phyloP scores from a whole-genome alignment of 208 protist genomes.

The Herpetomonas samuelpessoai region DNA sequence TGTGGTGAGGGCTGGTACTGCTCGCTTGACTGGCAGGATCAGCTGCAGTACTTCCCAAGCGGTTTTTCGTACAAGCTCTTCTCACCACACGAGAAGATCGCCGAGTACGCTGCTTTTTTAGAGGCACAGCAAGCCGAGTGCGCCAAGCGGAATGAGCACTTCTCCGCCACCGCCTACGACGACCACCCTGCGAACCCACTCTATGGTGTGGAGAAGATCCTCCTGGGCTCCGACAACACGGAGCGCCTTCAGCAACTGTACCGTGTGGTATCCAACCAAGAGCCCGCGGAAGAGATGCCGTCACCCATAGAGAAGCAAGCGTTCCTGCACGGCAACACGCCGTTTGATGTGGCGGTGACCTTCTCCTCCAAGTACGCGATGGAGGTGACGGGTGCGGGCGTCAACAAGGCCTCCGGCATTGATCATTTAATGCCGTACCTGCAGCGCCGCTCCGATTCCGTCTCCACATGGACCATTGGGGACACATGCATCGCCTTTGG shows the following conservation, averaged over 20 bases:
- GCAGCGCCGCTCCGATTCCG: not conserved
- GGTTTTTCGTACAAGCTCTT: slow-evolving; percentile 31
- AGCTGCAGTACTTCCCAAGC: slow-evolving; percentile 25
- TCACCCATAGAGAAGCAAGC: not conserved
- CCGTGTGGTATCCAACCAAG: not conserved
- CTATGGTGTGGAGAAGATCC: slow-evolving; percentile 19
- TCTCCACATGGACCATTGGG: slow-evolving; percentile 9
- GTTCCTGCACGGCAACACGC: not conserved
- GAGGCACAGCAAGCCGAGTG: not conserved
- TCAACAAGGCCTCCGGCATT: slow-evolving; percentile 16
- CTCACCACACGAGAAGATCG: slow-evolving; percentile 7
- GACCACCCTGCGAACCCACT: slow-evolving; percentile 10
- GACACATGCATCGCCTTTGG: slow-evolving; percentile 25
- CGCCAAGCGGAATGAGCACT: not conserved
- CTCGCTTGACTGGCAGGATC: slow-evolving; percentile 18
- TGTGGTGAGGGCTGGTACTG: slow-evolving; percentile 40
- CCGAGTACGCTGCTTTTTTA: slow-evolving; percentile 11
- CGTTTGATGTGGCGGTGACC: slow-evolving; percentile 2
- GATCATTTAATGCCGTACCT: slow-evolving; percentile 5
- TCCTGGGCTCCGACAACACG: slow-evolving; percentile 20
- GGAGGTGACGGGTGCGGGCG: slow-evolving; percentile 13
- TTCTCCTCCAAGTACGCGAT: slow-evolving; percentile 15
- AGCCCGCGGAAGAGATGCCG: not conserved
- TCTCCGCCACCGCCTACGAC: not conserved
- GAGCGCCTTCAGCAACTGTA: slow-evolving; percentile 11